Evolutionary conservation across 1,139 yeast species (phyloP).

Genomic region (Pichia sp.): DNA sequence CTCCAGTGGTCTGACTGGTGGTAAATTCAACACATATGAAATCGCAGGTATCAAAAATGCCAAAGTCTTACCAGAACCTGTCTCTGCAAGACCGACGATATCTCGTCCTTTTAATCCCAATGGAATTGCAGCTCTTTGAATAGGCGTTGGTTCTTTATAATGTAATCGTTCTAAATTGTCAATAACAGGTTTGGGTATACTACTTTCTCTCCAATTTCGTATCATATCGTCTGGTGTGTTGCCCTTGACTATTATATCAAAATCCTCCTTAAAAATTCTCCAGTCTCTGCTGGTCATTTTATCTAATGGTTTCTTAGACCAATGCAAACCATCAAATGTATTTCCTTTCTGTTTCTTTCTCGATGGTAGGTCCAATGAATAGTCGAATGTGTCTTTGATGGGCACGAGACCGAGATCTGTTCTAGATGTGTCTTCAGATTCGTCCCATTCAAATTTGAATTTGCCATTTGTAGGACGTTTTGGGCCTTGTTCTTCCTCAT

Average conservation of each 20-base stretch:
- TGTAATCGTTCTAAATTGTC: slow-evolving; percentile 41
- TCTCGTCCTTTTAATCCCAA: slow-evolving; percentile 61
- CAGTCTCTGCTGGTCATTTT: slow-evolving; percentile 85
- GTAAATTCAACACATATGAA: slow-evolving; percentile 50
- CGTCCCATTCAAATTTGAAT: slow-evolving; percentile 72
- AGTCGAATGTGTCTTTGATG: slow-evolving; percentile 20
- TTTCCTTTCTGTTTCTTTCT: slow-evolving; percentile 9
- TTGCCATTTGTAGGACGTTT: slow-evolving; percentile 16
- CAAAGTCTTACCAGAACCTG: slow-evolving; percentile 95
- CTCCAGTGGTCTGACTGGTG: slow-evolving; percentile 38
- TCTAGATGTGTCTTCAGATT: slow-evolving; percentile 60
- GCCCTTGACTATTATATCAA: slow-evolving; percentile 61
- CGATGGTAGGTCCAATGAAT: slow-evolving; percentile 19
- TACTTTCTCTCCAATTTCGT: slow-evolving; percentile 68
- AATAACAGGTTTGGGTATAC: slow-evolving; percentile 44
- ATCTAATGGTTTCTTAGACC: slow-evolving; percentile 64
- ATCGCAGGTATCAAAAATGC: slow-evolving; percentile 79
- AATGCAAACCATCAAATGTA: slow-evolving; percentile 39
- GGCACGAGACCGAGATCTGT: slow-evolving; percentile 39
- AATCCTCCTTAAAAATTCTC: slow-evolving; percentile 85
- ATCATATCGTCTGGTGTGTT: slow-evolving; percentile 55
- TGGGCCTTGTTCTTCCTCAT: background rate
- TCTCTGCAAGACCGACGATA: slow-evolving; percentile 88
- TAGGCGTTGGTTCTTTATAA: slow-evolving; percentile 74
- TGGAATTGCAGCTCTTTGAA: slow-evolving; percentile 88